phyloP scores from a whole-genome alignment of 1,284 basidiomycete species.

The Sanguinoderma infundibulare region DNA sequence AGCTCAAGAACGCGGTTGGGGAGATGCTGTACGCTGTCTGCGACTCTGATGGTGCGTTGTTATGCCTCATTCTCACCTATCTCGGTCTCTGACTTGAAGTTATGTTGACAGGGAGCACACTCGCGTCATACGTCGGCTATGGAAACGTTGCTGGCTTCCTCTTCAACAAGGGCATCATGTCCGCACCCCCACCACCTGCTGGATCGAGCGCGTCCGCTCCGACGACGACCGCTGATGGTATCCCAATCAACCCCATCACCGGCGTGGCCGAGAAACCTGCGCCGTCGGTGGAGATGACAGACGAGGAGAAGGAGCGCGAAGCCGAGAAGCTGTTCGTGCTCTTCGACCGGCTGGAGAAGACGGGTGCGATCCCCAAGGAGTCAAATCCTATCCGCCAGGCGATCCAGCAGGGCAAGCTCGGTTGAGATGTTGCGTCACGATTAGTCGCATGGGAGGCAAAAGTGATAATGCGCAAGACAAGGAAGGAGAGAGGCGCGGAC shows the following conservation, averaged over 20 bases:
- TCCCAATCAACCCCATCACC: slow-evolving; percentile 82
- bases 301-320: slow-evolving; percentile 91
- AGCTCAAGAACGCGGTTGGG: slow-evolving; percentile 78
- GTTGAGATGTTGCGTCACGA: slow-evolving; percentile 13
- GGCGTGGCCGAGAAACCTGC: slow-evolving; percentile 57
- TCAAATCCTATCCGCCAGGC: slow-evolving; percentile 79
- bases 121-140: slow-evolving; percentile 84
- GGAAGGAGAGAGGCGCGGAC: background rate
- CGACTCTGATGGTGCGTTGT: slow-evolving; percentile 73
- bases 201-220: slow-evolving; percentile 38
- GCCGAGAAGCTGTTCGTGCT: slow-evolving; percentile 89
- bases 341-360: slow-evolving; percentile 86
- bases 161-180: slow-evolving; percentile 85
- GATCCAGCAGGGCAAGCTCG: slow-evolving; percentile 58
- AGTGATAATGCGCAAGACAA: background rate
- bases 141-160: slow-evolving; percentile 93
- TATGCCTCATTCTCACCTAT: background rate
- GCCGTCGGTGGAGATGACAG: slow-evolving; percentile 69
- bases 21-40: slow-evolving; percentile 86
- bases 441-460: background rate
- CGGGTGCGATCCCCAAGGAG: slow-evolving; percentile 61
- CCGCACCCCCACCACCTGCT: slow-evolving; percentile 46
- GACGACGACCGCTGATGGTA: slow-evolving; percentile 46
- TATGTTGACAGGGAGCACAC: slow-evolving; percentile 53
- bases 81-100: background rate